Conservation (phyloP, 495 filamentous ascomycete genomes). For the Podospora sp. region DNA sequence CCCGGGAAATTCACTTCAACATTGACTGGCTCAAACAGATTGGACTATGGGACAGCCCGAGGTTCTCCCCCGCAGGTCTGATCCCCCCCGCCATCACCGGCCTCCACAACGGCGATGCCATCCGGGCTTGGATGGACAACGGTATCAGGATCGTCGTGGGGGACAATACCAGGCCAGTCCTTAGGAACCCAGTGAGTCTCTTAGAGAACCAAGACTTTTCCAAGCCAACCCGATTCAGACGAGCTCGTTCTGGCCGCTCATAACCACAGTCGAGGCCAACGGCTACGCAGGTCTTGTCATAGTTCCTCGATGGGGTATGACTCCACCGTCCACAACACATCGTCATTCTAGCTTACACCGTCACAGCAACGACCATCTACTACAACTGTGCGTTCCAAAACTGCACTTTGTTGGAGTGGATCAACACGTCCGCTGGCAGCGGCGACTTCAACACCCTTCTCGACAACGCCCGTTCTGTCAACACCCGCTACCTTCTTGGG, state of each 20-base stretch:
- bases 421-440: constrained; percentile 56
- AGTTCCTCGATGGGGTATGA: constrained; percentile 57
- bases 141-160: constrained; percentile 63
- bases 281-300: constrained; percentile 61
- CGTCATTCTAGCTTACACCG: background rate
- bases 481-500: constrained; percentile 57
- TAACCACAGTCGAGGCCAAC: constrained; percentile 51
- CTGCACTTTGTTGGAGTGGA: constrained; percentile 63
- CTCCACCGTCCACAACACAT: background rate
- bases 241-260: constrained; percentile 59
- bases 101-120: constrained; percentile 65
- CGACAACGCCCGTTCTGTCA: constrained; percentile 51
- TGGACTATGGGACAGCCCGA: constrained; percentile 44
- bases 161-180: constrained; percentile 60
- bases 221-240: constrained; percentile 9
- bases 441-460: constrained; percentile 55
- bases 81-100: constrained; percentile 68
- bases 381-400: constrained; percentile 62
- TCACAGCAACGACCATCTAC: constrained; percentile 60
- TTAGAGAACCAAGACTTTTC: background rate
- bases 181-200: constrained; percentile 46
- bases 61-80: constrained; percentile 56
- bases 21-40: constrained; percentile 58
- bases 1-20: constrained; percentile 63
- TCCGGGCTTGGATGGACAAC: constrained; percentile 60